Evolutionary conservation across 345 rosid species (phyloP).

Genomic region (thale cress (Arabidopsis thaliana)): DNA sequence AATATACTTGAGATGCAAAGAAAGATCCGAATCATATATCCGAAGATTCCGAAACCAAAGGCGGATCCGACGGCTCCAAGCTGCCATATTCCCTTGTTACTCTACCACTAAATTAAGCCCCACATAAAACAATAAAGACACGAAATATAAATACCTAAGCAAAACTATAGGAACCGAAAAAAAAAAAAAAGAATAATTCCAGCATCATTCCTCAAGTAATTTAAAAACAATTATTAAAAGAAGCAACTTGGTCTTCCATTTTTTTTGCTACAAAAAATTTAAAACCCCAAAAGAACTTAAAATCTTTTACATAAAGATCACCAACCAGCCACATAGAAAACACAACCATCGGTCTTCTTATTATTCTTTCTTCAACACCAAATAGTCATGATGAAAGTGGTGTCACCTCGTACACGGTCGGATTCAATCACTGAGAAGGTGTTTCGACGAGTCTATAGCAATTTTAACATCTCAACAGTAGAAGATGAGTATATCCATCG

Average conservation of each 20-base stretch:
- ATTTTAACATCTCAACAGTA: slow-evolving; percentile 39
- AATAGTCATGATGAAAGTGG: slow-evolving; percentile 53
- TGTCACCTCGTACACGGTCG: slow-evolving; percentile 58
- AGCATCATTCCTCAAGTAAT: slow-evolving; percentile 46
- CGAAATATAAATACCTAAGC: slow-evolving; percentile 34
- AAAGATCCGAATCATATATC: slow-evolving; percentile 80
- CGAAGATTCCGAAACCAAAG: slow-evolving; percentile 73
- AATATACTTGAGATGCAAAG: slow-evolving; percentile 1
- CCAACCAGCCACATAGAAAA: slow-evolving; percentile 30
- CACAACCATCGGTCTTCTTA: slow-evolving; percentile 33
- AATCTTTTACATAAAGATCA: slow-evolving; percentile 16
- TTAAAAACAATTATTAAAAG: background rate
- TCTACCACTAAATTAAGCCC: slow-evolving; percentile 34
- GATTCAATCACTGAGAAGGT: slow-evolving; percentile 71
- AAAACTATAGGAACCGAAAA: slow-evolving; percentile 31
- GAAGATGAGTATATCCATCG: slow-evolving; percentile 15
- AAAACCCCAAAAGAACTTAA: slow-evolving; percentile 6
- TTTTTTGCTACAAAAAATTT: slow-evolving; percentile 14
- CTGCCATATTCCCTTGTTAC: slow-evolving; percentile 40
- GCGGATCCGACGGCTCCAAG: slow-evolving; percentile 56
- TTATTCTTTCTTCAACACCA: slow-evolving; percentile 13
- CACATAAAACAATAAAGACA: slow-evolving; percentile 31
- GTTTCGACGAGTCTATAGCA: slow-evolving; percentile 61
- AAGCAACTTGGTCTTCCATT: slow-evolving; percentile 34
- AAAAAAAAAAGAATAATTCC: slow-evolving; percentile 39